Evolutionary conservation across 208 protist species (phyloP), one percentile per base, ranked within the genome.

Genomic region (Acanthamoeba rhysodes): DNA sequence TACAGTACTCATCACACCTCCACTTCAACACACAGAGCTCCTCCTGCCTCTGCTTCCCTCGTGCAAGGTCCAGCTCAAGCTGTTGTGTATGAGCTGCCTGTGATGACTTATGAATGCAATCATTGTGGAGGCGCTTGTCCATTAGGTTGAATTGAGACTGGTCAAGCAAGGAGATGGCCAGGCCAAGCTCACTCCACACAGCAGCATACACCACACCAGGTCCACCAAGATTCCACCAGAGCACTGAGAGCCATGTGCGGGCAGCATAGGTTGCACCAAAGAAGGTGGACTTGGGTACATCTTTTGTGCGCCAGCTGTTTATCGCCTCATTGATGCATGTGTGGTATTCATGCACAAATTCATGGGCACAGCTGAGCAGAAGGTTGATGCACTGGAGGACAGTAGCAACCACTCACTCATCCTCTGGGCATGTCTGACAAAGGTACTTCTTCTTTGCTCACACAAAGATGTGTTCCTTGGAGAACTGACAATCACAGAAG

Each of bases 231-330:
- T 87, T 87, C 45, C 48, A 57, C 9, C 48, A 53, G 27, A 87
- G 37, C 34, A 87, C 78, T 16, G 78, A 87, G 37, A 87, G 78
- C 78, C 78, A 87, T 87, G 78, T 34, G 27, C 37, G 24, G 22
- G 27, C 45, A 59, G 27, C 78, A 87, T 87, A 87, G 24, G 37
- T 50, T 53, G 78, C 22, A 7, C 45, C 48, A 87, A 87, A 87
- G 48, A 87, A 87, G 37, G 22, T 59, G 12, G 78, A 87, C 37
- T 87, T 87, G 24, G 78, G 78, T 10, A 87, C 9, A 14, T 87
- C 78, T 50, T 59, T 59, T 87, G 48, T 87, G 22, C 48, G 24
- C 78, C 37, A 87, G 48, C 78, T 87, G 48, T 41, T 87, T 87
- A 57, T 78, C 32, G 20, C 70, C 34, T 78, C 70, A 9, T 78